phyloP scores from a whole-genome alignment of 1,284 basidiomycete genomes.

The Melampsora americana region DNA sequence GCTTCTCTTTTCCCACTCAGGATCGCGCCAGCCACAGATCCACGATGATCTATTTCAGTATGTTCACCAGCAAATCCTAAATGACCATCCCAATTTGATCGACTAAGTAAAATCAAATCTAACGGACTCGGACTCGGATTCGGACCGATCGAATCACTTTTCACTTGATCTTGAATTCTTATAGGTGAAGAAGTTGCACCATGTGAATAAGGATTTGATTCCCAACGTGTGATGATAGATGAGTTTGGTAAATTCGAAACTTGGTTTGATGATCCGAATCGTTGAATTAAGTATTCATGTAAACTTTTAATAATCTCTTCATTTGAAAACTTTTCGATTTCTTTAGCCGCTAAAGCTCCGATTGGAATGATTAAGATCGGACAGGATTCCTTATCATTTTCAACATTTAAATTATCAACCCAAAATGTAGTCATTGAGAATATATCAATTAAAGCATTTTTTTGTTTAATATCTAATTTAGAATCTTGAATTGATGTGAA shows the following conservation, averaged over 20 bases:
- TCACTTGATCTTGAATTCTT: conserved; percentile 48
- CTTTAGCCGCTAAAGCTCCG: conserved; percentile 39
- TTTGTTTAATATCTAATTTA: neutral
- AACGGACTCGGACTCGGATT: conserved; percentile 56
- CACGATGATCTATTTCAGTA: conserved; percentile 58
- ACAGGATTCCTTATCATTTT: neutral
- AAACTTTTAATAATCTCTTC: conserved; percentile 47
- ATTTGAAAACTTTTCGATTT: conserved; percentile 47
- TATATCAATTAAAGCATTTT: neutral
- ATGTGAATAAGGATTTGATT: conserved; percentile 56
- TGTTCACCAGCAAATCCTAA: conserved; percentile 61
- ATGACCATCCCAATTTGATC: conserved; percentile 56
- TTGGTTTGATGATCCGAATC: neutral
- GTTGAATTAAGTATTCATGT: conserved; percentile 46
- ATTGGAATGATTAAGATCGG: neutral
- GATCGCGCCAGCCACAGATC: conserved; percentile 57
- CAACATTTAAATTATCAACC: neutral
- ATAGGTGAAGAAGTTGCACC: conserved; percentile 60
- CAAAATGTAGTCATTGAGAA: neutral
- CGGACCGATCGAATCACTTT: conserved; percentile 45
- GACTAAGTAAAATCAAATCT: conserved; percentile 57
- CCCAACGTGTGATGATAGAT: conserved; percentile 56
- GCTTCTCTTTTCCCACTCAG: conserved; percentile 57
- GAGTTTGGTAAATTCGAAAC: neutral
- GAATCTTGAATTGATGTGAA: neutral